Conservation (phyloP, 148 eudicot genomes). For the Nepenthes gracilis region DNA sequence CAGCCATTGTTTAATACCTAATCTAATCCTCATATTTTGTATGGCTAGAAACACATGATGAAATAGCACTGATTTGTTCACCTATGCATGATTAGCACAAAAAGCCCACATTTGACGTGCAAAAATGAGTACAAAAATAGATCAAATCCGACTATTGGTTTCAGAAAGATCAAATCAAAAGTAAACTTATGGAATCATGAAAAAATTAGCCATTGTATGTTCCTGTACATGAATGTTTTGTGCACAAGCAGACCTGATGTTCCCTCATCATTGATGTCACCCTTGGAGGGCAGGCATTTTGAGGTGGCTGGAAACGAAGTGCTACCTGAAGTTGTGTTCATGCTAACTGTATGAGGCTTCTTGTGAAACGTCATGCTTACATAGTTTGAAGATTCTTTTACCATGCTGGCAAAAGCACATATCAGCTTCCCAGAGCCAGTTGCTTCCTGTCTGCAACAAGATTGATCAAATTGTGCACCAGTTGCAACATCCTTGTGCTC, state of each 20-base stretch:
- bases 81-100: too few relatives aligned
- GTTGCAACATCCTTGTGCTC: constrained; percentile 9
- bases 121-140: too few relatives aligned
- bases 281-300: constrained; percentile 5
- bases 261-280: constrained; percentile 17
- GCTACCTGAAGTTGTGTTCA: constrained; percentile 15
- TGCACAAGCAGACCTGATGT: constrained; percentile 2
- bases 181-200: too few relatives aligned
- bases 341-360: constrained; percentile 42
- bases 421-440: constrained; percentile 6
- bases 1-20: too few relatives aligned
- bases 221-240: too few relatives aligned
- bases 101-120: too few relatives aligned
- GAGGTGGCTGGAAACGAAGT: neutral
- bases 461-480: constrained; percentile 7
- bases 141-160: too few relatives aligned
- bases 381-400: constrained; percentile 11
- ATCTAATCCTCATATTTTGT: too few relatives aligned
- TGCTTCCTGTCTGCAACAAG: constrained; percentile 7
- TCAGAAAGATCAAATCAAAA: too few relatives aligned
- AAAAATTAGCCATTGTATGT: too few relatives aligned
- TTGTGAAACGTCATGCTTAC: constrained; percentile 41
- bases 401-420: constrained; percentile 10
- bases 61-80: too few relatives aligned
- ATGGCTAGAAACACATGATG: too few relatives aligned